Evolutionary conservation across 1,139 yeast species (phyloP).

Genomic region (Saccharomyces hybrid): DNA sequence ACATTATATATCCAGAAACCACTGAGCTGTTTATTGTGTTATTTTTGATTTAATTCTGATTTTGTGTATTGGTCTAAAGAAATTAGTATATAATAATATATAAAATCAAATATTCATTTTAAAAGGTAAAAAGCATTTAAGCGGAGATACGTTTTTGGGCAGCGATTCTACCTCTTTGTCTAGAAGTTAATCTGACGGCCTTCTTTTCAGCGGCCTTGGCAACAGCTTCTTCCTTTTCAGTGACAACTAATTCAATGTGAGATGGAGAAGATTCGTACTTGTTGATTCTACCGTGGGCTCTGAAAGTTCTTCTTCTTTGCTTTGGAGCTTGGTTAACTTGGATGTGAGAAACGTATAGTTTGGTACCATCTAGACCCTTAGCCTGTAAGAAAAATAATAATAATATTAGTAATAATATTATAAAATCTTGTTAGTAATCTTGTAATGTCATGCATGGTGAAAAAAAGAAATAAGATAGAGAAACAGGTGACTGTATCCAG

Average conservation of each 20-base stretch:
- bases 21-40: background rate
- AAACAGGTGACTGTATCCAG: slow-evolving; percentile 2
- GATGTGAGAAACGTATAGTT: slow-evolving; percentile 91
- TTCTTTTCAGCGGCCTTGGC: slow-evolving; percentile 85
- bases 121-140: slow-evolving; percentile 21
- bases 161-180: slow-evolving; percentile 91
- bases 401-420: background rate
- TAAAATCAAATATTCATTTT: background rate
- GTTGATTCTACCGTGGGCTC: slow-evolving; percentile 99
- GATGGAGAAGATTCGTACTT: slow-evolving; percentile 98
- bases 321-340: slow-evolving; percentile 99
- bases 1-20: background rate
- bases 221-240: slow-evolving; percentile 91
- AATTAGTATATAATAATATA: background rate
- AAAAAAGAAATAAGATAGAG: background rate
- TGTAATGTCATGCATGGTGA: background rate
- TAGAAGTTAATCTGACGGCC: slow-evolving; percentile 60
- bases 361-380: slow-evolving; percentile 94
- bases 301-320: slow-evolving; percentile 99
- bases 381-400: slow-evolving; percentile 36
- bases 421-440: background rate
- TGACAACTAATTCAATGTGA: slow-evolving; percentile 94
- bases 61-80: background rate
- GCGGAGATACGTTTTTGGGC: slow-evolving; percentile 68
- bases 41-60: background rate